Evolutionary conservation across 495 filamentous ascomycete species (phyloP), one percentile per base, ranked within the genome.

Genomic region (Podospora comata): DNA sequence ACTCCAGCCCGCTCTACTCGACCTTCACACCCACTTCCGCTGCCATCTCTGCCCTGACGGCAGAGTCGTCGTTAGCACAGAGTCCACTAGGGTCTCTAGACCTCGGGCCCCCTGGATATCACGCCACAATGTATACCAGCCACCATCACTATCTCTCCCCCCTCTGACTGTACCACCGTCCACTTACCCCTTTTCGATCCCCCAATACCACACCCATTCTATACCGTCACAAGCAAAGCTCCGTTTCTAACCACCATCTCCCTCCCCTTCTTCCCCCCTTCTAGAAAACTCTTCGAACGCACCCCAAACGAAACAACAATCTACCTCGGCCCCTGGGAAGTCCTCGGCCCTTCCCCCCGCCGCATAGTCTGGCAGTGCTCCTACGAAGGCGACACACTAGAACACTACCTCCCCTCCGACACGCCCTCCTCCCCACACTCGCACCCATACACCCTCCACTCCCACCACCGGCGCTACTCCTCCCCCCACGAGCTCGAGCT

Each of bases 301-400:
- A 74, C 74, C 9, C 57, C 71, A 27, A 71, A 71, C 65, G 77
- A 79, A 63, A 72, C 67, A 44, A 78, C 76, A 6, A 70, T 79
- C 57, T 79, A 78, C 65, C 77, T 79, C 23, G 77, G 77, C 60
- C 77, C 77, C 9, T 79, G 76, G 76, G 77, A 79, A 66, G 71
- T 79, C 11, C 67, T 73, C 4, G 70, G 68, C 30, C 67, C 71
- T 54, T 70, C 73, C 39, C 70, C 73, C 2, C 73, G 76, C 9
- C 73, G 76, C 4, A 65, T 79, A 4, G 60, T 75, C 30, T 79
- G 77, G 77, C 76, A 77, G 55, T 77, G 77, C 58, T 76, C 73
- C 53, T 79, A 79, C 60, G 70, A 70, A 28, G 74, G 77, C 70
- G 76, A 79, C 66, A 68, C 74, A 34, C 71, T 79, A 39, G 77